These are phyloP conservation scores for Hymenoscyphus repandus DNA, from an alignment of 2,329 filamentous ascomycete genomes.

Conservation along the genomic window DNA sequence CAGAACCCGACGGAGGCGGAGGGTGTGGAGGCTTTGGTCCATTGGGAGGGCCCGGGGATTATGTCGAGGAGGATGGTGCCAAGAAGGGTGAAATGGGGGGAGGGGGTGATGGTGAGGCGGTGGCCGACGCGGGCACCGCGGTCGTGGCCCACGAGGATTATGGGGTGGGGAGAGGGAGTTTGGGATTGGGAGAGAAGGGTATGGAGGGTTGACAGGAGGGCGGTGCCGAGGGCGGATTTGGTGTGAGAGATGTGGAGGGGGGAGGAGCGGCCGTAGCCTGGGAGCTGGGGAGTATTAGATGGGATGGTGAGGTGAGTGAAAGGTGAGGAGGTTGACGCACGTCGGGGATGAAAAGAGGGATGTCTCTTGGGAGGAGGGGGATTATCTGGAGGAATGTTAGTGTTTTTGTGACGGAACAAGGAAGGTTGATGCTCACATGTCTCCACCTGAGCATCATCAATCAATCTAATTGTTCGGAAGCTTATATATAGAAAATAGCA, in stretches of 20 bases:
- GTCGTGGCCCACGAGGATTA: conserved; percentile 46
- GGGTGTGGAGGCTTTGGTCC: conserved; percentile 36
- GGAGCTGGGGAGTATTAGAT: conserved; percentile 30
- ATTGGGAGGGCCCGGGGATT: conserved; percentile 43
- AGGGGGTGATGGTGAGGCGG: conserved; percentile 39
- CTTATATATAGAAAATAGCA: neutral
- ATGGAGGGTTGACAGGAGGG: conserved; percentile 37
- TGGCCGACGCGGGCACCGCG: conserved; percentile 45
- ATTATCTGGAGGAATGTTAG: conserved; percentile 30
- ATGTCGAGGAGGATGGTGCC: conserved; percentile 43
- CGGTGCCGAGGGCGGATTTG: conserved; percentile 37
- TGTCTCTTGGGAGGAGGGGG: conserved; percentile 33
- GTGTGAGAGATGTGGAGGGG: conserved; percentile 31
- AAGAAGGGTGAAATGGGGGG: conserved; percentile 32
- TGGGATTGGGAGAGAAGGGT: conserved; percentile 33
- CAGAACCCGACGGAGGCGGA: conserved; percentile 32
- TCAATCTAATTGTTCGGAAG: no score
- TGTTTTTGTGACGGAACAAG: neutral
- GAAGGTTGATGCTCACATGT: conserved; percentile 11
- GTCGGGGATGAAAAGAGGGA: conserved; percentile 42
- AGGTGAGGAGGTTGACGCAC: conserved; percentile 7
- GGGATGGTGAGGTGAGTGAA: neutral
- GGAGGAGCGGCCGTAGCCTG: conserved; percentile 41
- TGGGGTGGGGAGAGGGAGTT: neutral
- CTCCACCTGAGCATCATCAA: conserved; percentile 9